Evolutionary conservation across 441 rosid species (phyloP).

Genomic region (Macaranga tanarius): DNA sequence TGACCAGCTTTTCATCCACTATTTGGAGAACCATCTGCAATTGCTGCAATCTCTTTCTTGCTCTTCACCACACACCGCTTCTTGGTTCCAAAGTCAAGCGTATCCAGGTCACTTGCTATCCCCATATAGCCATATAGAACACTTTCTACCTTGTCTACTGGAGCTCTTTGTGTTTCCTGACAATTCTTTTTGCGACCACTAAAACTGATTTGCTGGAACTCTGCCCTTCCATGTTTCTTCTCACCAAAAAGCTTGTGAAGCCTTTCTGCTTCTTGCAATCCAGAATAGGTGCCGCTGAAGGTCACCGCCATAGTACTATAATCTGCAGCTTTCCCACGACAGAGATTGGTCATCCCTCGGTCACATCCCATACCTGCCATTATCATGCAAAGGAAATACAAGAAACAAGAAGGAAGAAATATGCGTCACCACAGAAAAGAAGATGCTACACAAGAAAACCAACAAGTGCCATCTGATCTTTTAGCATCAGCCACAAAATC

Average conservation of each 20-base stretch:
- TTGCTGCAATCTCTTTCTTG: conserved; percentile 53
- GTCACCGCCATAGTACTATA: conserved; percentile 51
- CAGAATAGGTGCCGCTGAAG: conserved; percentile 48
- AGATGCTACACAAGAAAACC: background rate
- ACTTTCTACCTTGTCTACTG: conserved; percentile 31
- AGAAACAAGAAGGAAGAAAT: conserved; percentile 11
- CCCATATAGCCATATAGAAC: conserved; percentile 55
- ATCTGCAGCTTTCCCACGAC: conserved; percentile 55
- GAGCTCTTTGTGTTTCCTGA: conserved; percentile 11
- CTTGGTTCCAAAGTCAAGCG: conserved; percentile 46
- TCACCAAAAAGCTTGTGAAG: conserved; percentile 43
- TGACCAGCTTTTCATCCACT: background rate
- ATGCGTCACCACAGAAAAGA: conserved; percentile 1
- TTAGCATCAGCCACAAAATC: conserved; percentile 14
- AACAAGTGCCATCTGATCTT: conserved; percentile 7
- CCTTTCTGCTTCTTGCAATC: conserved; percentile 48
- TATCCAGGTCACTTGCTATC: conserved; percentile 49
- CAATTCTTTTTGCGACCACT: conserved; percentile 16
- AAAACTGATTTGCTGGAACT: conserved; percentile 27
- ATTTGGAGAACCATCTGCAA: conserved; percentile 40
- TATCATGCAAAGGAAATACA: conserved; percentile 10
- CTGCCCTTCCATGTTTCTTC: conserved; percentile 41
- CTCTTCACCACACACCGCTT: conserved; percentile 45
- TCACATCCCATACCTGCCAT: conserved; percentile 47
- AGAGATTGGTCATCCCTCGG: conserved; percentile 39